Evolutionary conservation across 139 green algal species (phyloP).

Genomic region (Pleodorina starrii): DNA sequence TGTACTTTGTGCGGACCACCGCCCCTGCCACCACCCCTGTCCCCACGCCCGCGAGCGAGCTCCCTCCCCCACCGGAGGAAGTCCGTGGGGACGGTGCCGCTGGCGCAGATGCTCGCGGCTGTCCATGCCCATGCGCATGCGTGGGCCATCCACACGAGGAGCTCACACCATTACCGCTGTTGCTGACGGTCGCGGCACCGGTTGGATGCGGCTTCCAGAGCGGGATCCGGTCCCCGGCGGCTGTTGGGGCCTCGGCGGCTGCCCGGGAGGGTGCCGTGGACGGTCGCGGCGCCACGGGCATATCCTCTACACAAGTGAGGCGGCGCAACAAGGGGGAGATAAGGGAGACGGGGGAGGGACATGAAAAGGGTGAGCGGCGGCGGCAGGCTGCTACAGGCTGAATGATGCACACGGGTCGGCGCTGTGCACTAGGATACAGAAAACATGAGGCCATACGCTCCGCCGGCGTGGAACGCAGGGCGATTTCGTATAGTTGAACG

Average conservation of each 20-base stretch:
- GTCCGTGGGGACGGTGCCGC: not conserved
- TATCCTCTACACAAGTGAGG: not conserved
- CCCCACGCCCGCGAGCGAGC: not conserved
- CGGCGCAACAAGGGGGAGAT: not conserved
- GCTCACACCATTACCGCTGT: not conserved
- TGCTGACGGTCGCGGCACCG: not conserved
- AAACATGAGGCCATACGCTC: not conserved
- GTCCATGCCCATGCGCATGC: not conserved
- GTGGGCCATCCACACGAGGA: not conserved
- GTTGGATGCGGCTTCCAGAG: not conserved
- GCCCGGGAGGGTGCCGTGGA: not conserved
- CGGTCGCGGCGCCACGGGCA: not conserved
- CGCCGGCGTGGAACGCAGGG: not conserved
- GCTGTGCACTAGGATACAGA: not conserved
- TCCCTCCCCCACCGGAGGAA: not conserved
- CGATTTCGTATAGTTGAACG: too few species aligned
- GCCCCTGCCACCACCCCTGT: not conserved
- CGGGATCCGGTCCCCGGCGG: too few species aligned
- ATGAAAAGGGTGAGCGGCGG: not conserved
- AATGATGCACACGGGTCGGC: not conserved
- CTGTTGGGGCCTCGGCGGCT: too few species aligned
- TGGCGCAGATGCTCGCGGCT: not conserved
- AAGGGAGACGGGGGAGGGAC: not conserved
- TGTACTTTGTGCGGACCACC: conserved; percentile 32
- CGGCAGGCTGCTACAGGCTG: not conserved